These are phyloP conservation scores for Xanthoconium separans DNA, from an alignment of 1,284 basidiomycete species.

Conservation along the genomic window DNA sequence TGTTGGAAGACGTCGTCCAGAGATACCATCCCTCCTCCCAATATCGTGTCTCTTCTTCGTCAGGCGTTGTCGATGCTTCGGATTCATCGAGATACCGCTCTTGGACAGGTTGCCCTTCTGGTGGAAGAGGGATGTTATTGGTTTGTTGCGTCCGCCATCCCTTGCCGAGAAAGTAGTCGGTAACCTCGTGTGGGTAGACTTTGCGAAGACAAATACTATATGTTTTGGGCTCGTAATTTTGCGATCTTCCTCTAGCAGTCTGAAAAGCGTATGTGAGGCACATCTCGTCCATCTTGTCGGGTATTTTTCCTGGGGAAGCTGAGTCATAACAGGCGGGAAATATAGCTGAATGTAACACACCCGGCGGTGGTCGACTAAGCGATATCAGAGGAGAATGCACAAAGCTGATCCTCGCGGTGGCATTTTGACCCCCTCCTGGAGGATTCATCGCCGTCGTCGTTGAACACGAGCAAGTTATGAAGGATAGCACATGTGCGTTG, in stretches of 20 bases:
- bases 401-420: conserved; percentile 19
- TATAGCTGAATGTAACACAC: conserved; percentile 12
- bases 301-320: conserved; percentile 46
- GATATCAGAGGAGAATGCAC: conserved; percentile 28
- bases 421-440: conserved; percentile 16
- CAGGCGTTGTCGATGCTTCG: conserved; percentile 31
- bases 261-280: conserved; percentile 75
- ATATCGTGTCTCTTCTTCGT: conserved; percentile 42
- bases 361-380: conserved; percentile 24
- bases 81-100: conserved; percentile 29
- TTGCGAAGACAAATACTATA: conserved; percentile 69
- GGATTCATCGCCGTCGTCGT: conserved; percentile 20
- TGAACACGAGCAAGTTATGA: background rate
- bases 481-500: background rate
- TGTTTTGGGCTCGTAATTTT: conserved; percentile 57
- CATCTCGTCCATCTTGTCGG: conserved; percentile 64
- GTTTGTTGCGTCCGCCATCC: conserved; percentile 24
- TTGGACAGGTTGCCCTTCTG: conserved; percentile 53
- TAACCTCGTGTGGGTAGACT: conserved; percentile 71
- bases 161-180: conserved; percentile 45
- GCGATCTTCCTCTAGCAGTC: conserved; percentile 55
- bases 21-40: conserved; percentile 78
- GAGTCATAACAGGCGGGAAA: background rate
- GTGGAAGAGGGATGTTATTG: conserved; percentile 52
- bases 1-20: conserved; percentile 58